These are phyloP conservation scores for Dryas drummondii DNA, from an alignment of 306 rosid genomes.

Conservation along the genomic window DNA sequence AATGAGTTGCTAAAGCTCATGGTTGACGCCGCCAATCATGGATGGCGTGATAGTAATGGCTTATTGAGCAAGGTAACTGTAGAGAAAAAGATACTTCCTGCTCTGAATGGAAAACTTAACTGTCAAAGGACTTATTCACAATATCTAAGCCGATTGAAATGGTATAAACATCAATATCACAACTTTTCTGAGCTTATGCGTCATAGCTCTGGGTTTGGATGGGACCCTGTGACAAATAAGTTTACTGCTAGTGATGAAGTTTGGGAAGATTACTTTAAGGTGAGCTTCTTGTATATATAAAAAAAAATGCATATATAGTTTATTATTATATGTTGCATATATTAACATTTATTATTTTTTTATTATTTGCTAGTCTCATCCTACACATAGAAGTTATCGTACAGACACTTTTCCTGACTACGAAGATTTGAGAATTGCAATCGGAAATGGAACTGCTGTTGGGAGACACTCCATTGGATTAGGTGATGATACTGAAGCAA, in stretches of 20 bases:
- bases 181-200: background rate
- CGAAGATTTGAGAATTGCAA: background rate
- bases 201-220: background rate
- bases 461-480: background rate
- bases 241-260: background rate
- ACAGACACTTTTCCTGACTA: background rate
- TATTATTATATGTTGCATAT: background rate
- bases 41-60: constrained; percentile 4
- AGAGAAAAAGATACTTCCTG: background rate
- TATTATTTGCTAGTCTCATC: background rate
- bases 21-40: background rate
- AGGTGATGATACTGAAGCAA: background rate
- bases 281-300: background rate
- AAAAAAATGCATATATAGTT: background rate
- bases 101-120: background rate
- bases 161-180: background rate
- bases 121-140: background rate
- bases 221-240: background rate
- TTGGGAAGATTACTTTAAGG: background rate
- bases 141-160: background rate
- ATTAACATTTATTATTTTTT: background rate
- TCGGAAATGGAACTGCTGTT: constrained; percentile 2
- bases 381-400: background rate
- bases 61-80: background rate
- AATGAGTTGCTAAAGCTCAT: background rate